Conservation (phyloP, 225 moss, liverwort and hornwort species). For the Sphagnum tenellum region DNA sequence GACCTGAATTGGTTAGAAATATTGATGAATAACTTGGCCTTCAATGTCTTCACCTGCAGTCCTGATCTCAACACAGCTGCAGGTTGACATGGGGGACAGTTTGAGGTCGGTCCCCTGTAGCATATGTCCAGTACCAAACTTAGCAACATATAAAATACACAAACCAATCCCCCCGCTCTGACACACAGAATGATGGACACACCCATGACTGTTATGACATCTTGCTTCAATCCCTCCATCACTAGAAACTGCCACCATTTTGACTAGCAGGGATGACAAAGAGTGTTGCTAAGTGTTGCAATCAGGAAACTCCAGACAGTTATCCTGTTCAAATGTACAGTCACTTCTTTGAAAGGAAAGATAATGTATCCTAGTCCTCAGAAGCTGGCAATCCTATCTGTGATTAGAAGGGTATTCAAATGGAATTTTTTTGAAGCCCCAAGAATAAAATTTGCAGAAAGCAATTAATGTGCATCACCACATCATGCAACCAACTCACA, state of each 20-base stretch:
- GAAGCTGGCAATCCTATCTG: not conserved
- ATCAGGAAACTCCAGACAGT: too few relatives aligned
- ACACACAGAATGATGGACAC: not conserved
- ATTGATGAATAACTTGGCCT: constrained; percentile 7
- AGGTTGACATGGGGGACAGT: not conserved
- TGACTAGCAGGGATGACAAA: too few relatives aligned
- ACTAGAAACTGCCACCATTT: too few relatives aligned
- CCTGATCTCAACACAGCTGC: not conserved
- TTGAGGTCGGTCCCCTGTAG: not conserved
- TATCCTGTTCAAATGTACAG: too few relatives aligned
- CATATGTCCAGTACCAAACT: not conserved
- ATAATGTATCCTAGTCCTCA: not conserved
- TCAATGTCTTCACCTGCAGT: constrained; percentile 4
- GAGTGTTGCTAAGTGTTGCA: too few relatives aligned
- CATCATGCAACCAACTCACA: constrained; percentile 28
- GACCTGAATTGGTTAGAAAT: not conserved
- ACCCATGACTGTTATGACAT: not conserved
- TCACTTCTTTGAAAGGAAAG: constrained; percentile 5
- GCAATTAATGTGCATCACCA: not conserved
- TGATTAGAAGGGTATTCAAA: not conserved
- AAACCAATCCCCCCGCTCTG: not conserved
- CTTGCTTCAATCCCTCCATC: not conserved
- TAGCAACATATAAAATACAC: not conserved
- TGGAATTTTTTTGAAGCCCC: not conserved
- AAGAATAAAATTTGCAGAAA: not conserved